These are phyloP conservation scores for Blastocystis sp. DNA, from an alignment of 352 stramenopile species.

Conservation along the genomic window DNA sequence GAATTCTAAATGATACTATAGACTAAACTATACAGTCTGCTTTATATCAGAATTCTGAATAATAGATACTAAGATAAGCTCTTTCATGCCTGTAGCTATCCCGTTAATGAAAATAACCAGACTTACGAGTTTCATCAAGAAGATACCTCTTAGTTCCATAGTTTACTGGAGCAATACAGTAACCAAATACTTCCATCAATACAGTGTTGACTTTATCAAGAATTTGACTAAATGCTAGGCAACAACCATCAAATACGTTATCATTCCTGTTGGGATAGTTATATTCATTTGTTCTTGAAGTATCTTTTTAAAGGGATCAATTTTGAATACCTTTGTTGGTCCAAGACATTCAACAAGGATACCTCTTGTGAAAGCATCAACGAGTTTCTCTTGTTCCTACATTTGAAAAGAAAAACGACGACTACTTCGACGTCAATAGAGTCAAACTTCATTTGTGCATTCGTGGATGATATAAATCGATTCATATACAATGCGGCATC, in stretches of 20 bases:
- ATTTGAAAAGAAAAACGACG: neutral
- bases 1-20: neutral
- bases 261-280: neutral
- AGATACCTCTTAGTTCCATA: neutral
- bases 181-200: conserved; percentile 39
- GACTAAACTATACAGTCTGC: neutral
- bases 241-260: neutral
- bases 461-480: neutral
- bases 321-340: conserved; percentile 39
- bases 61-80: conserved; percentile 2
- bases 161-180: conserved; percentile 46
- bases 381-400: neutral
- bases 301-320: conserved; percentile 33
- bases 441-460: neutral
- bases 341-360: neutral
- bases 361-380: neutral
- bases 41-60: neutral
- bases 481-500: neutral
- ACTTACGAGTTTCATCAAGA: neutral
- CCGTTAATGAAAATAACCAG: neutral
- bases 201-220: neutral
- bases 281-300: conserved; percentile 42
- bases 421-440: neutral
- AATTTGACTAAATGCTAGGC: neutral
- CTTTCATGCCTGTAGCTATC: conserved; percentile 2